A percentile compares a stretch with the other conserved stretches of the same genome.
These are phyloP conservation scores for Elsinoe fawcettii DNA, from an alignment of 2,329 filamentous ascomycete species.

Conservation along the genomic window DNA sequence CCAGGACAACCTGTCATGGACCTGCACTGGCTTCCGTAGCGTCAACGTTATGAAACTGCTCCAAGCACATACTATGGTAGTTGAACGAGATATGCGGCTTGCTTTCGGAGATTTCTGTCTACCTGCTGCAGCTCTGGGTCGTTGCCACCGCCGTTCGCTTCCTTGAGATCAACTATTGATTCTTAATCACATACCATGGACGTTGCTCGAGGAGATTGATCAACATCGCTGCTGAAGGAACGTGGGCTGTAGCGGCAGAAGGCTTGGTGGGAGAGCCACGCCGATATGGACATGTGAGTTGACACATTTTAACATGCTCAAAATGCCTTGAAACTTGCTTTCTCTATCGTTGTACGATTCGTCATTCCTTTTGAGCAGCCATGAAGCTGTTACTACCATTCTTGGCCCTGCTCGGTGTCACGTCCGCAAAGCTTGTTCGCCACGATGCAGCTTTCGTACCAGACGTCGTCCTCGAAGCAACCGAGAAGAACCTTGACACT, in stretches of 20 bases:
- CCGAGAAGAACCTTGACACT: constrained; percentile 35
- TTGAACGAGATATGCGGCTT: neutral
- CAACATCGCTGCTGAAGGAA: neutral
- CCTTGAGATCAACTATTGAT: neutral
- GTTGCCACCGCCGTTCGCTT: neutral
- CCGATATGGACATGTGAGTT: neutral
- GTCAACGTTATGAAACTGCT: no score
- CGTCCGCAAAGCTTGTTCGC: neutral
- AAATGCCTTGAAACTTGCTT: neutral
- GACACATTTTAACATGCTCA: neutral
- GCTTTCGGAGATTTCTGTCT: neutral
- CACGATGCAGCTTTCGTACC: constrained; percentile 32
- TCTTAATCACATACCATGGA: neutral
- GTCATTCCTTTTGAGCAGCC: neutral
- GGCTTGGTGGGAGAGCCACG: neutral
- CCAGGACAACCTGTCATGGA: no score
- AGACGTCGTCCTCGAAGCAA: constrained; percentile 42
- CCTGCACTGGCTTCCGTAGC: no score
- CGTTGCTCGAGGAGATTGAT: constrained; percentile 4
- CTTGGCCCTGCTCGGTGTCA: neutral
- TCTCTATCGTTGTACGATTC: neutral
- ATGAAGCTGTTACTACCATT: constrained; percentile 8
- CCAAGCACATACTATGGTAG: neutral
- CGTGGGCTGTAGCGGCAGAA: no score
- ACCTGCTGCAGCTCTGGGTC: neutral